Base-by-base conservation (phyloP, 768 basidiomycete genomes). In the Russula vinacea region DNA sequence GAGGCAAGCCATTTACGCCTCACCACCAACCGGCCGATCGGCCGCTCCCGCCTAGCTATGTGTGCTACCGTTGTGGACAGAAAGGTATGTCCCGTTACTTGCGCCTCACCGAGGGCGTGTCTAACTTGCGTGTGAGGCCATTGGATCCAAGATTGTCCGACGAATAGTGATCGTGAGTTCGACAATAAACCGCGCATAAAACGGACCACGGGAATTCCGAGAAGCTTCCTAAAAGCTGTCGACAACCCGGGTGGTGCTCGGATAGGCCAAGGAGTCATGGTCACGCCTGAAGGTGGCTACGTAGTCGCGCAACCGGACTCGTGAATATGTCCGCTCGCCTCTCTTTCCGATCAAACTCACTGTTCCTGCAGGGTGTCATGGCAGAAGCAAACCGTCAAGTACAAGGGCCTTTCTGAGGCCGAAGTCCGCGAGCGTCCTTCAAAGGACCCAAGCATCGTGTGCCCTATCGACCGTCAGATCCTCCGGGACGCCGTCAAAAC, bases 81-180 rank as follows among this genome's bases (percentile, higher is more conserved):
- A 96, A 97, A 86, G 97, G 95, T 90, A 73, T 57, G 45, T 54
- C 9, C 24, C 14, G 22, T 44, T 44, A 54, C 53, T 57, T 51
- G 24, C n/a, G 19, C 17, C 42, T 35, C 5, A 16, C 16, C 13
- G 37, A 42, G 17, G 22, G 13, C 33, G 53, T 61, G 29, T 17
- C 42, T 40, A 33, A 66, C 57, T 32, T 49, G 14, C 37, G 49
- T 42, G 42, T 22, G 73, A 98, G 96, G 97, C 45, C 97, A 99
- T 73, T 99, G 97, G 97, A 99, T 99, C 68, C 95, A 99, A 73
- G 92, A 97, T 67, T 99, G 97, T 73, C 97, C 97, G 1, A 97
- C 94, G 7, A 98, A 98, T 74, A 94, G 89, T 70, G 93, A 99
- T 73, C 89, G 93, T 56, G 93, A 95, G 55, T 97, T 88, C 68